Evolutionary conservation across 495 filamentous ascomycete genomes (phyloP).

Genomic region (Penicillium odoratum): DNA sequence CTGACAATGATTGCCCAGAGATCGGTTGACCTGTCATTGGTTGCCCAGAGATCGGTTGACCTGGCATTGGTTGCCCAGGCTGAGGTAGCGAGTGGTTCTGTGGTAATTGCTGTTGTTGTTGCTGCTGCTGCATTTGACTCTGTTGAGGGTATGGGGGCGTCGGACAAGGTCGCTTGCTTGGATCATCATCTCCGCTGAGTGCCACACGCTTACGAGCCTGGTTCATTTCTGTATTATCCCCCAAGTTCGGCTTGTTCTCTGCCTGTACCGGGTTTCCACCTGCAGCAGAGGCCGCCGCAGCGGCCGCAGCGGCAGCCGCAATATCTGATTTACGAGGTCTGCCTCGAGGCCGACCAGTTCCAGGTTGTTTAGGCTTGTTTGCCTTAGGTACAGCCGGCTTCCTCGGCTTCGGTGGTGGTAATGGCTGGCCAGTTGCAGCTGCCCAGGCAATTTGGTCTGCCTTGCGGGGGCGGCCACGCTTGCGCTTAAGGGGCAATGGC

Average conservation of each 20-base stretch:
- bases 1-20: background rate
- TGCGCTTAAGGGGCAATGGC: slow-evolving; percentile 34
- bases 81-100: slow-evolving; percentile 13
- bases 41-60: background rate
- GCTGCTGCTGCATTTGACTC: slow-evolving; percentile 9
- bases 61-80: background rate
- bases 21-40: background rate
- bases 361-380: slow-evolving; percentile 25
- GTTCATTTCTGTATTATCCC: slow-evolving; percentile 18
- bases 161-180: slow-evolving; percentile 34
- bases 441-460: slow-evolving; percentile 36
- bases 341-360: slow-evolving; percentile 40
- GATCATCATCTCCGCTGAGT: slow-evolving; percentile 29
- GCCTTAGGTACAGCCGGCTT: slow-evolving; percentile 24
- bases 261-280: slow-evolving; percentile 13
- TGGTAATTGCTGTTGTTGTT: slow-evolving; percentile 7
- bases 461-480: slow-evolving; percentile 44
- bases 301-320: slow-evolving; percentile 33
- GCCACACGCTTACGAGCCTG: slow-evolving; percentile 28
- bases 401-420: slow-evolving; percentile 31
- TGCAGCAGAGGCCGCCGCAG: slow-evolving; percentile 20
- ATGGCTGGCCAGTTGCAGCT: slow-evolving; percentile 25
- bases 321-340: slow-evolving; percentile 43
- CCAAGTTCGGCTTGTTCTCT: slow-evolving; percentile 5
- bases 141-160: slow-evolving; percentile 30